These are phyloP conservation scores for Saturnispora diversa DNA, from an alignment of 805 yeast species.

Conservation along the genomic window DNA sequence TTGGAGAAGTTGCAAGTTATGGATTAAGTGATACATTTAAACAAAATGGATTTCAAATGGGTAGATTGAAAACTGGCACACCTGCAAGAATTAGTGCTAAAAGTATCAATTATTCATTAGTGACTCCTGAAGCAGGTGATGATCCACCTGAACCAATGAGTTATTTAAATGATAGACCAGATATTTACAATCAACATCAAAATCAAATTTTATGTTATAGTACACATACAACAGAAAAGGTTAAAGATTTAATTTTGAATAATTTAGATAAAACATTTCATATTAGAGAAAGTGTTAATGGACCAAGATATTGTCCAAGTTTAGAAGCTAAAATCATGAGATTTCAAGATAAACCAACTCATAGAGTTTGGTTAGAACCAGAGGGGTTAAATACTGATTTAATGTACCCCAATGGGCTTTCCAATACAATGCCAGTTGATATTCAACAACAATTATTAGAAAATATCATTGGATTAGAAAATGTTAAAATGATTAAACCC, in stretches of 20 bases:
- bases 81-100: constrained; percentile 79
- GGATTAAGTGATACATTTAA: constrained; percentile 76
- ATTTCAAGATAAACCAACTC: constrained; percentile 68
- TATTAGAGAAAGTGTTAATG: constrained; percentile 87
- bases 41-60: constrained; percentile 73
- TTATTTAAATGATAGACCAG: constrained; percentile 61
- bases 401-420: constrained; percentile 95
- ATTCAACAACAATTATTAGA: constrained; percentile 68
- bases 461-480: constrained; percentile 81
- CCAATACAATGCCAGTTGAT: constrained; percentile 93
- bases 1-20: constrained; percentile 86
- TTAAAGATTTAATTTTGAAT: constrained; percentile 60
- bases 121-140: constrained; percentile 74
- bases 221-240: constrained; percentile 65
- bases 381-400: constrained; percentile 83
- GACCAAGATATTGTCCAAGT: constrained; percentile 97
- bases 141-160: constrained; percentile 86
- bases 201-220: constrained; percentile 64
- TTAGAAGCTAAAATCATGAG: constrained; percentile 81
- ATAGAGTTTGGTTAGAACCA: constrained; percentile 91
- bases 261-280: constrained; percentile 83
- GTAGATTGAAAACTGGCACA: constrained; percentile 93
- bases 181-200: too few species aligned
- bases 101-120: constrained; percentile 58
- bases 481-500: constrained; percentile 83